Evolutionary conservation across 352 stramenopile genomes (phyloP), one percentile per base, ranked within the genome.

Genomic region (Globisporangium carolinianum): DNA sequence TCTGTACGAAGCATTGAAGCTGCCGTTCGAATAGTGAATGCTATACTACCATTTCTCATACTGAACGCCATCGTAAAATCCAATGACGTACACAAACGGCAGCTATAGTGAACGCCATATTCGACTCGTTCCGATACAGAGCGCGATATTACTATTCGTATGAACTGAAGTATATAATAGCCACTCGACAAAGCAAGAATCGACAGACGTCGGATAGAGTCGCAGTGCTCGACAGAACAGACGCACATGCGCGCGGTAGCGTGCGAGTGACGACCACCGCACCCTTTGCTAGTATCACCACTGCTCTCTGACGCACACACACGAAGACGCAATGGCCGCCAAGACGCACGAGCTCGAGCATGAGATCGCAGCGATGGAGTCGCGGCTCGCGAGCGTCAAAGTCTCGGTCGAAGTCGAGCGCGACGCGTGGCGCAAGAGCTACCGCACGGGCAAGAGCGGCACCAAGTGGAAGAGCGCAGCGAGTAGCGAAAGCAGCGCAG

Each of bases 391-490:
- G 14, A 72, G 47, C 47, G 79, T 75, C 17, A 85, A 87, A 63
- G 68, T 79, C 14, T 62, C 57, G 12, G 67, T 83, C n/a, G 78
- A 80, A 37, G 65, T 73, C 35, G 77, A 89, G 36, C 67, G 71
- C 32, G 63, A 76, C 14, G 73, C 72, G 3, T 89, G 79, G 79
- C 70, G 72, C 24, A 69, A 67, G n/a, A 75, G 66, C 47, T 79
- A 68, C 15, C 69, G 52, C 9, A 75, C 70, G 11, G 77, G 79
- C 14, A 83, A 79, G 39, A 66, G 56, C 5, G 77, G 79, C 14
- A 84, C 75, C 1, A 89, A 89, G 55, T 87, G 79, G 79, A 82
- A 72, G 47, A 62, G 76, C 8, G 77, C 77, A n/a, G 72, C 67
- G 46, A 15, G 6, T 1, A 24, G 42, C 14, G 50, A 56, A 54